phyloP scores from a whole-genome alignment of 352 stramenopile species.

The Phytophthora uliginosa region DNA sequence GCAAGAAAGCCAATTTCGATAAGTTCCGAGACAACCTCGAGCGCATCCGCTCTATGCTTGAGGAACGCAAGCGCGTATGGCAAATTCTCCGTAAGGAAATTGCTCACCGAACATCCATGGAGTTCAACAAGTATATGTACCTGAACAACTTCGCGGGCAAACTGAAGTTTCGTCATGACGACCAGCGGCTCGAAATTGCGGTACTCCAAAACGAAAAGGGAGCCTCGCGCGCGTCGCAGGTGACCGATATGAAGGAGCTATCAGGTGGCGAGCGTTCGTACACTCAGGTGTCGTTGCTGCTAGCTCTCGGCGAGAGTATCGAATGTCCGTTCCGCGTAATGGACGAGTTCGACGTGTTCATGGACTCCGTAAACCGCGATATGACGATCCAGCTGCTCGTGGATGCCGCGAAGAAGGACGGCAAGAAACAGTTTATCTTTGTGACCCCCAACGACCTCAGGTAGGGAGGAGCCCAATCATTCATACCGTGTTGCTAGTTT shows the following conservation, averaged over 20 bases:
- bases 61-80: conserved; percentile 81
- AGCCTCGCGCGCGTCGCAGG: conserved; percentile 81
- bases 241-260: conserved; percentile 97
- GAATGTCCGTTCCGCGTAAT: conserved; percentile 97
- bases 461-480: conserved; percentile 42
- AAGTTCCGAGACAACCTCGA: conserved; percentile 72
- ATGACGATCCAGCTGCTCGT: conserved; percentile 97
- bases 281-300: conserved; percentile 97
- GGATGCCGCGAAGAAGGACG: conserved; percentile 77
- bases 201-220: conserved; percentile 86
- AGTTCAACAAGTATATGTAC: conserved; percentile 89
- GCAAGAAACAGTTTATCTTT: conserved; percentile 91
- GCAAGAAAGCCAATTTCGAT: conserved; percentile 73
- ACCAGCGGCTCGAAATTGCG: conserved; percentile 81
- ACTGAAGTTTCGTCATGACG: conserved; percentile 83
- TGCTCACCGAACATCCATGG: conserved; percentile 75
- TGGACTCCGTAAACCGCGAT: conserved; percentile 98
- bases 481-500: conserved; percentile 5
- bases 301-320: conserved; percentile 94
- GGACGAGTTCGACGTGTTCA: conserved; percentile 99
- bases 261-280: conserved; percentile 98
- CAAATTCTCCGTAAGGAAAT: conserved; percentile 85
- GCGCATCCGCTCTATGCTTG: conserved; percentile 77
- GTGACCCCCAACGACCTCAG: conserved; percentile 91
- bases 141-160: conserved; percentile 90